These are phyloP conservation scores for Heracleum sosnowskyi DNA, from an alignment of 129 eudicot species.

Conservation along the genomic window DNA sequence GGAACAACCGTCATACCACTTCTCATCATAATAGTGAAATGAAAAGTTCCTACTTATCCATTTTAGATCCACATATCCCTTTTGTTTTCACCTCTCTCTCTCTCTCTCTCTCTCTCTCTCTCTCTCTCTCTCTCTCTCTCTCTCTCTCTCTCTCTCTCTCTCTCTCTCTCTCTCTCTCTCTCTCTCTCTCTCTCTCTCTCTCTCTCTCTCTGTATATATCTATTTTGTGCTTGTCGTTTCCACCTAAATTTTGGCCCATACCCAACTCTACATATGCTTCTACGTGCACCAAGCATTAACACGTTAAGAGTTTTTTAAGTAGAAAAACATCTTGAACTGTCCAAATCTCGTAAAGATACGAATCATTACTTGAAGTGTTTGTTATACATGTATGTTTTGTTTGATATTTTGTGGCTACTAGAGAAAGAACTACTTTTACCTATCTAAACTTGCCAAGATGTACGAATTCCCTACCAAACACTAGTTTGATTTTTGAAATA, in stretches of 20 bases:
- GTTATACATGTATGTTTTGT: neutral
- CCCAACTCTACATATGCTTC: neutral
- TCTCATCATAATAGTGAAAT: neutral
- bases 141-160: too few species aligned
- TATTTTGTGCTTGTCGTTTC: neutral
- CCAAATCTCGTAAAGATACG: constrained; percentile 9
- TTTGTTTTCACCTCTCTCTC: neutral
- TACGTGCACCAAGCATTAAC: constrained; percentile 5
- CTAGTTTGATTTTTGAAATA: too few species aligned
- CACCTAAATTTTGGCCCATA: constrained; percentile 6
- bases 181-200: too few species aligned
- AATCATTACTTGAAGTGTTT: neutral
- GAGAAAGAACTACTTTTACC: neutral
- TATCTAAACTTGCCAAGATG: too few species aligned
- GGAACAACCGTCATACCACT: neutral
- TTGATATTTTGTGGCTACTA: neutral
- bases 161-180: too few species aligned
- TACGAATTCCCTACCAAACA: too few species aligned
- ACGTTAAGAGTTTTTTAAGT: neutral
- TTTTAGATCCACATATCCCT: neutral
- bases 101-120: too few species aligned
- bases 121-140: too few species aligned
- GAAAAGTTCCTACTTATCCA: constrained; percentile 19
- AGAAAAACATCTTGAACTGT: constrained; percentile 3
- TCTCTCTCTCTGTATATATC: neutral